phyloP scores from a whole-genome alignment of 176 grass and related monocot species.

The Elaeis guineensis region DNA sequence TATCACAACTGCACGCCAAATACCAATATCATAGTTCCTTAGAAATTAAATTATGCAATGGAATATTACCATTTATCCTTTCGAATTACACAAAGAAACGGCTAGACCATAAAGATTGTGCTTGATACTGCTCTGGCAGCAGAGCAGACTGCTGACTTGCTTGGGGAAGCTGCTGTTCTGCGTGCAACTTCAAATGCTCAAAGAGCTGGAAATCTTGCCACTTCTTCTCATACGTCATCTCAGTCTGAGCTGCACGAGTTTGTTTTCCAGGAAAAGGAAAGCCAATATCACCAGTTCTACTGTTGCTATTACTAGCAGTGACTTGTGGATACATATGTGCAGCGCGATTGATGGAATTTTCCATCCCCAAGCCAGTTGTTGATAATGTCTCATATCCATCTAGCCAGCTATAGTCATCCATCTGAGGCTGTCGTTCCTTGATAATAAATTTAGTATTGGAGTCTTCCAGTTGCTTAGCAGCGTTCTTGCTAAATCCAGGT shows the following conservation, averaged over 20 bases:
- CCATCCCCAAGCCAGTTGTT: constrained; percentile 10
- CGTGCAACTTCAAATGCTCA: constrained; percentile 49
- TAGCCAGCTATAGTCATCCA: constrained; percentile 69
- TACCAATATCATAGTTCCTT: too few species aligned
- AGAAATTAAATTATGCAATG: too few species aligned
- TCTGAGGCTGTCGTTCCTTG: constrained; percentile 30
- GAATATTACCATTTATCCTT: constrained; percentile 43
- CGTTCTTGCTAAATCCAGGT: constrained; percentile 59
- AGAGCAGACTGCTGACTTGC: constrained; percentile 36
- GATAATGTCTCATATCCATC: constrained; percentile 40
- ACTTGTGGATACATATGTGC: constrained; percentile 27
- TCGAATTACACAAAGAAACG: constrained; percentile 69
- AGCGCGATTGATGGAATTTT: constrained; percentile 24
- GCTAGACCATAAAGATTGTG: constrained; percentile 50
- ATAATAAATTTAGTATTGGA: constrained; percentile 11
- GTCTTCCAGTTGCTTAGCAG: constrained; percentile 48
- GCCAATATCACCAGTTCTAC: constrained; percentile 25
- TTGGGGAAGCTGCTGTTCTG: constrained; percentile 35
- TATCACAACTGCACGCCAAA: too few species aligned
- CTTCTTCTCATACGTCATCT: constrained; percentile 28
- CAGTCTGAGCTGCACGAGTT: constrained; percentile 19
- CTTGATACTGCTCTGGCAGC: constrained; percentile 40
- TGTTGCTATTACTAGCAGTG: constrained; percentile 21
- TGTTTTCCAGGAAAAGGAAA: constrained; percentile 55
- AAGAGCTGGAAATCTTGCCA: constrained; percentile 91